phyloP scores from a whole-genome alignment of 2,329 filamentous ascomycete species.

The Verticillium nubilum region DNA sequence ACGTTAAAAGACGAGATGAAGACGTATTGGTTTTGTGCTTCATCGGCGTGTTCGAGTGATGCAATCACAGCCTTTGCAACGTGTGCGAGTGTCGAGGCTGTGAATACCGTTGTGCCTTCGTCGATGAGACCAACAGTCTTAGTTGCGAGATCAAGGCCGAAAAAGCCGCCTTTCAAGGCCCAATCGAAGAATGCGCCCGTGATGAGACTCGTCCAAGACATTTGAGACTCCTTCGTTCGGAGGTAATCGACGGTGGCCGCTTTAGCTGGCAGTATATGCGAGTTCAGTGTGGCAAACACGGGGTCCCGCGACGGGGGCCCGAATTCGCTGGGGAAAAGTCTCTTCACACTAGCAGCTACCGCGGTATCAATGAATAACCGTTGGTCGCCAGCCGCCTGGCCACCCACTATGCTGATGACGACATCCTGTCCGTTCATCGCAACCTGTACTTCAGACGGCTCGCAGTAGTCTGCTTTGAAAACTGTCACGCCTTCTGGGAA shows the following conservation, averaged over 20 bases:
- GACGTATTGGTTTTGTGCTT: background rate
- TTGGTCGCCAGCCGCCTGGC: conserved; percentile 37
- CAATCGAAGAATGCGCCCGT: conserved; percentile 20
- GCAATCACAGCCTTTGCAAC: background rate
- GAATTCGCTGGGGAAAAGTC: conserved; percentile 57
- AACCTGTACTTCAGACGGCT: background rate
- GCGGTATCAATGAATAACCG: conserved; percentile 41
- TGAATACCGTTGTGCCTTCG: background rate
- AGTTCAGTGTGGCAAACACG: background rate
- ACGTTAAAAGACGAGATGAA: background rate
- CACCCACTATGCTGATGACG: conserved; percentile 33
- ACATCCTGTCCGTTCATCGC: conserved; percentile 49
- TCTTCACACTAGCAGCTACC: conserved; percentile 50
- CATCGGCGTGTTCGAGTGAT: background rate
- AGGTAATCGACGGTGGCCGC: conserved; percentile 1
- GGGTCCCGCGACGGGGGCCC: conserved; percentile 14
- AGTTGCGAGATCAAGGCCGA: conserved; percentile 9
- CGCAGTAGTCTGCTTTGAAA: conserved; percentile 2
- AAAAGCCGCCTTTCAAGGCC: conserved; percentile 10
- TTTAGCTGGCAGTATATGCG: background rate
- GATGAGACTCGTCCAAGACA: conserved; percentile 6
- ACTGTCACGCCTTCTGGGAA: conserved; percentile 24
- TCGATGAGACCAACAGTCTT: conserved; percentile 8
- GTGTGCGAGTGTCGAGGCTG: background rate
- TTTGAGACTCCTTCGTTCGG: background rate